Percentiles rank a stretch among this genome's conserved stretches.
Conservation (phyloP, 2,329 filamentous ascomycete genomes). For the Drechslerella dactyloides region DNA sequence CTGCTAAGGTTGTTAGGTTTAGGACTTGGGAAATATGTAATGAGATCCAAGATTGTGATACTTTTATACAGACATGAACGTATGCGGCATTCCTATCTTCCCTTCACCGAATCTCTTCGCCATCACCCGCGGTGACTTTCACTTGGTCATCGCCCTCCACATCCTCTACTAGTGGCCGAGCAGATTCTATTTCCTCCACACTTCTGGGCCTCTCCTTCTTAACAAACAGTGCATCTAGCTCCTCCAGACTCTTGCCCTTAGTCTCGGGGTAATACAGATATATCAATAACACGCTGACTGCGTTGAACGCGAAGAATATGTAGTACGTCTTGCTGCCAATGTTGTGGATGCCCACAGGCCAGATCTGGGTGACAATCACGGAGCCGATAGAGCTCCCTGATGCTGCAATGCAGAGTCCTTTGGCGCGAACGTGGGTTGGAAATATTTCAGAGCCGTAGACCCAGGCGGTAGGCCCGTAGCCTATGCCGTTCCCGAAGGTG, state of each 20-base stretch:
- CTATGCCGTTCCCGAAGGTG: conserved; percentile 39
- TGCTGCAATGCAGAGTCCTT: conserved; percentile 40
- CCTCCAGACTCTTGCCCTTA: conserved; percentile 48
- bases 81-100: neutral
- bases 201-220: conserved; percentile 3
- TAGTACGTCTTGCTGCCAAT: conserved; percentile 51
- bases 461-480: conserved; percentile 46
- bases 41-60: neutral
- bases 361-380: conserved; percentile 49
- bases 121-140: neutral
- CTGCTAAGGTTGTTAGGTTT: too few species aligned
- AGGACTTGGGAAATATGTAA: too few species aligned
- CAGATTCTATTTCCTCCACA: neutral
- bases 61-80: neutral
- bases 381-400: conserved; percentile 50
- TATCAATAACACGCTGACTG: conserved; percentile 28
- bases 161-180: conserved; percentile 18
- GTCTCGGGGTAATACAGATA: conserved; percentile 49
- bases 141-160: conserved; percentile 21
- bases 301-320: conserved; percentile 49
- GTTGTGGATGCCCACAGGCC: conserved; percentile 44
- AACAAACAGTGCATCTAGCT: conserved; percentile 45
- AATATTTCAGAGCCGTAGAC: conserved; percentile 51
- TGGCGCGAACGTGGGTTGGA: conserved; percentile 44
- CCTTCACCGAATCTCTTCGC: neutral